phyloP scores from a whole-genome alignment of 2,329 filamentous ascomycete genomes.

The Penicillium glabrum region DNA sequence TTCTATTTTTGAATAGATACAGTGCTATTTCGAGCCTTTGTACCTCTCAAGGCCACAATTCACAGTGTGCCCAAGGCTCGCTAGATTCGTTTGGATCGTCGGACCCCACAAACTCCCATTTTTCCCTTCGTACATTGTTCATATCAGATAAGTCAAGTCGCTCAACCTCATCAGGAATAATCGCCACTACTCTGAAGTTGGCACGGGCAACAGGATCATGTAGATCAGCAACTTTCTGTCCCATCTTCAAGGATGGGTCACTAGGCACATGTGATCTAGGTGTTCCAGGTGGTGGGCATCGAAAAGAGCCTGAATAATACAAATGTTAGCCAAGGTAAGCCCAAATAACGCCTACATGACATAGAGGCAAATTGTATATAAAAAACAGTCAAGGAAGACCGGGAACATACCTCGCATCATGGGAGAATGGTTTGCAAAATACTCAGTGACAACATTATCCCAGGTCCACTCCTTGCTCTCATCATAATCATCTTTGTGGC shows the following conservation, averaged over 20 bases:
- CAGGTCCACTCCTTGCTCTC: slow-evolving; percentile 66
- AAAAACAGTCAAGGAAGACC: not conserved
- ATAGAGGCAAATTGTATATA: not conserved
- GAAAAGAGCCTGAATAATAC: slow-evolving; percentile 59
- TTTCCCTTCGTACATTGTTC: slow-evolving; percentile 61
- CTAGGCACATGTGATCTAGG: slow-evolving; percentile 55
- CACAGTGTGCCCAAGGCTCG: slow-evolving; percentile 64
- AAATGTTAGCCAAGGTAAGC: not conserved
- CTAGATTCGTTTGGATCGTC: not conserved
- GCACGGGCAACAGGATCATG: slow-evolving; percentile 67
- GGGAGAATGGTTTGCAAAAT: slow-evolving; percentile 87
- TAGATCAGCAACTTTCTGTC: slow-evolving; percentile 68
- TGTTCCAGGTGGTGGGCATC: slow-evolving; percentile 68
- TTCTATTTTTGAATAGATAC: not conserved
- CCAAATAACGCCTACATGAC: not conserved
- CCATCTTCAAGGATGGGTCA: slow-evolving; percentile 48
- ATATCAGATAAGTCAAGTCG: slow-evolving; percentile 69
- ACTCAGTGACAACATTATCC: slow-evolving; percentile 74
- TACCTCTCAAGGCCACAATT: slow-evolving; percentile 61
- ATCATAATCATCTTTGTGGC: slow-evolving; percentile 31
- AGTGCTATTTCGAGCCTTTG: not conserved
- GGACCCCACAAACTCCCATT: slow-evolving; percentile 58
- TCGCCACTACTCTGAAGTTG: slow-evolving; percentile 85
- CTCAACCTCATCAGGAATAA: slow-evolving; percentile 78
- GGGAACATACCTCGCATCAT: slow-evolving; percentile 64